phyloP scores from a whole-genome alignment of 345 rosid species.

The Bruguiera parviflora region DNA sequence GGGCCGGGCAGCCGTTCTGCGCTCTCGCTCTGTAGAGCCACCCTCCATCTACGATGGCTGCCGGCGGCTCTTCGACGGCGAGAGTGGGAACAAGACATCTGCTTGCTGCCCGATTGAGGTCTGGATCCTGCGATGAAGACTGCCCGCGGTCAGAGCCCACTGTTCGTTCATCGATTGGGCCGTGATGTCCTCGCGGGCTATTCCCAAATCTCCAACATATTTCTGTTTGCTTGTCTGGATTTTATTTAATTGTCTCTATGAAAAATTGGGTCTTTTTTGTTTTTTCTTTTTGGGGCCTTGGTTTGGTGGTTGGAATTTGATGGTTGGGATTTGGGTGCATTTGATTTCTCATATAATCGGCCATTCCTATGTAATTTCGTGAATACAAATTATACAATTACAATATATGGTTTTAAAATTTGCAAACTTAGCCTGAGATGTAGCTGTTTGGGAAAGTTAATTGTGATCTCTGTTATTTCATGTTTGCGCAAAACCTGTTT shows the following conservation, averaged over 20 bases:
- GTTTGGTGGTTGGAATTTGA: too few relatives aligned
- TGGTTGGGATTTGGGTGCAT: too few relatives aligned
- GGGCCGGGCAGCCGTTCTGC: neutral
- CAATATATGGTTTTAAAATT: too few relatives aligned
- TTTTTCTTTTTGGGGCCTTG: too few relatives aligned
- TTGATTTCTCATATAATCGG: too few relatives aligned
- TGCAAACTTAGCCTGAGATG: too few relatives aligned
- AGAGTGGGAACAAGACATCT: slow-evolving; percentile 4
- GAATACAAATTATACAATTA: too few relatives aligned
- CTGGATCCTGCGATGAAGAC: slow-evolving; percentile 64
- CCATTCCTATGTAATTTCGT: too few relatives aligned
- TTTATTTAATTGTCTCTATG: neutral
- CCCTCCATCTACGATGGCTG: slow-evolving; percentile 30
- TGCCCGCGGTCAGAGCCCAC: slow-evolving; percentile 73
- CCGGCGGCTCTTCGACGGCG: slow-evolving; percentile 42
- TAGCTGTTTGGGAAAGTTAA: too few relatives aligned
- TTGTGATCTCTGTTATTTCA: too few relatives aligned
- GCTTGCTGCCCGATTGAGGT: slow-evolving; percentile 8
- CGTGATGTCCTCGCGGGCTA: slow-evolving; percentile 72
- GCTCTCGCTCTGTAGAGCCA: slow-evolving; percentile 10
- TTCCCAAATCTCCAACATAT: neutral
- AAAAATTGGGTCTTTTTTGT: too few relatives aligned
- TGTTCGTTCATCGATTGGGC: slow-evolving; percentile 27
- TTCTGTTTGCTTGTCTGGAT: neutral
- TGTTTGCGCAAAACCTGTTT: too few relatives aligned